These are phyloP conservation scores for Barnettozyma salicaria DNA, from an alignment of 805 yeast species.

Conservation along the genomic window DNA sequence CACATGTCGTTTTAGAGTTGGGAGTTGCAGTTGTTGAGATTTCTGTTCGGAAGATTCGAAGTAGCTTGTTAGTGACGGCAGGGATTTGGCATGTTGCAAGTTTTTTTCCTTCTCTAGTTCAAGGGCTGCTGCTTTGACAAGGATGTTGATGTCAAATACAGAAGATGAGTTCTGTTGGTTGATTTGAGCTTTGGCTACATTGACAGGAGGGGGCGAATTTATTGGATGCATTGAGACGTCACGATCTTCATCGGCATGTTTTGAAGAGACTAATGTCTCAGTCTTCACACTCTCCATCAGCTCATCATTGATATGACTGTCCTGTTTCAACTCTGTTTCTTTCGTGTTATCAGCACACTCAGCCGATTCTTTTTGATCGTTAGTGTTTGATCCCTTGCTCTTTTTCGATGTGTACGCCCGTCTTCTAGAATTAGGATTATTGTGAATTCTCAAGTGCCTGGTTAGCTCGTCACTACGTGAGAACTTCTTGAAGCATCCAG, in stretches of 20 bases:
- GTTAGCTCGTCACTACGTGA: slow-evolving; percentile 70
- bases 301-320: too few relatives aligned
- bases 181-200: slow-evolving; percentile 12
- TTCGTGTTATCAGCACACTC: too few relatives aligned
- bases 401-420: slow-evolving; percentile 42
- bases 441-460: slow-evolving; percentile 66
- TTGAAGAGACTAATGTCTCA: neutral
- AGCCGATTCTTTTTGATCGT: too few relatives aligned
- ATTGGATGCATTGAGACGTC: too few relatives aligned
- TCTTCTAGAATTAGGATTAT: slow-evolving; percentile 64
- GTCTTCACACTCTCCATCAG: neutral
- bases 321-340: too few relatives aligned
- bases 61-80: slow-evolving; percentile 25
- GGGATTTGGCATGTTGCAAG: slow-evolving; percentile 24
- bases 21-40: slow-evolving; percentile 2
- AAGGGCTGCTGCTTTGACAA: slow-evolving; percentile 27
- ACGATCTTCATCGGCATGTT: neutral
- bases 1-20: slow-evolving; percentile 7
- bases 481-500: slow-evolving; percentile 63
- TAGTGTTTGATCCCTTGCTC: too few relatives aligned
- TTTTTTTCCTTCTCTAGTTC: slow-evolving; percentile 27
- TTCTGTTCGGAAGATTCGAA: slow-evolving; percentile 13
- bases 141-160: slow-evolving; percentile 25
- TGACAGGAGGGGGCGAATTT: slow-evolving; percentile 15
- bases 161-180: slow-evolving; percentile 11